Base-by-base conservation (phyloP, 2,329 filamentous ascomycete species). In the Neurospora sp. region DNA sequence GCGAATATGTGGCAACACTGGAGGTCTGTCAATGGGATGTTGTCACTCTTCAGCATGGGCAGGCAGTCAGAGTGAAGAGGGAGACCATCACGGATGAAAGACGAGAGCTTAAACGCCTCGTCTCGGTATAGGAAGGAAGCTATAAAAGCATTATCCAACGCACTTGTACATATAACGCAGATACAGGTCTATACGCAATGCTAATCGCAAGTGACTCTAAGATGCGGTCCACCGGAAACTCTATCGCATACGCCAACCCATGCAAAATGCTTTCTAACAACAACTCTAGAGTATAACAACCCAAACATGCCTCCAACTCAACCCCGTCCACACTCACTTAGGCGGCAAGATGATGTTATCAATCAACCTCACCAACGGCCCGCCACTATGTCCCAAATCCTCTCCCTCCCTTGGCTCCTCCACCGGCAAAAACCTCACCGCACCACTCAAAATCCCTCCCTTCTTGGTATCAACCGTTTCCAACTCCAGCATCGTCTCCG, bases 371-470 rank as follows among this genome's bases (percentile, higher is more conserved):
- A 99, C 96, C 0, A 89, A 79, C 17, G 92, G 92, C 1, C 90
- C 90, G 3, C 88, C 89, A 69, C 87, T 85, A 71, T 88, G 88
- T 3, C 93, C 93, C 36, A 94, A 80, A 73, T 93, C 89, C 79
- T 98, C 94, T 0, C 86, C 91, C 6, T 87, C 82, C 67, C 83
- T 85, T 0, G 89, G 84, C 68, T 87, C 85, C 77, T 96, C 92
- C 1, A 97, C 83, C 0, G 93, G 91, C 66, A 92, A 78, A 91
- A 99, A 97, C 81, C 92, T 96, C 70, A 99, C 83, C 0, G 96
- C 96, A 3, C 92, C 93, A 78, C 95, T 98, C 70, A 99, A 80
- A 41, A 99, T 91, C 0, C 91, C 94, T 1, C 95, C 95, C 73
- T 83, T 88, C 0, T 81, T 80, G 0, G 85, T 83, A 76, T 97